A percentile compares a stretch with the other conserved stretches of the same genome.
Evolutionary conservation across 2,329 filamentous ascomycete species (phyloP).

Genomic region (Colletotrichum salicis): DNA sequence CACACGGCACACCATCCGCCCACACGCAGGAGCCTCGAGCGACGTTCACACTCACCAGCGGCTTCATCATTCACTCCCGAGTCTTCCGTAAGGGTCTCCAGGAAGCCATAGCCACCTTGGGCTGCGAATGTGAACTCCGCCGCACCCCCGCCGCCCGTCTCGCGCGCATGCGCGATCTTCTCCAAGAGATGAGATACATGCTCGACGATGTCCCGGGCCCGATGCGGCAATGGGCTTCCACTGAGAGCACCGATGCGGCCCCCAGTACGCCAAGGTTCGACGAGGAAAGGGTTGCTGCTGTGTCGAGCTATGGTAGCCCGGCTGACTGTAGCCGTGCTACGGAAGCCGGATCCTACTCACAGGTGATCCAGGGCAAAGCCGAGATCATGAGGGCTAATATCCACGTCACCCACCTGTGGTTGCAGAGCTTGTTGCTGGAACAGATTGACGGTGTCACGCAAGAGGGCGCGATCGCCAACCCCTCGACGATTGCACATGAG

Average conservation of each 20-base stretch:
- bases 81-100: constrained; percentile 40
- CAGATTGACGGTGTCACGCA: constrained; percentile 44
- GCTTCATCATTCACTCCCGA: constrained; percentile 43
- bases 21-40: neutral
- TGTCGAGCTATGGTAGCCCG: constrained; percentile 19
- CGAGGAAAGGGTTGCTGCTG: neutral
- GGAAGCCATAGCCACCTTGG: constrained; percentile 33
- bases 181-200: constrained; percentile 45
- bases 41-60: constrained; percentile 39
- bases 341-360: neutral
- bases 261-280: neutral
- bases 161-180: constrained; percentile 39
- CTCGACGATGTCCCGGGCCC: constrained; percentile 42
- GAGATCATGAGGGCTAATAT: constrained; percentile 47
- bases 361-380: constrained; percentile 32
- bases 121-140: constrained; percentile 26
- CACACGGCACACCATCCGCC: constrained; percentile 19
- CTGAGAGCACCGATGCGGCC: neutral
- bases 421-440: constrained; percentile 48
- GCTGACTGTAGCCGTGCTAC: neutral
- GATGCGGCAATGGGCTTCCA: constrained; percentile 39
- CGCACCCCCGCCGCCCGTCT: constrained; percentile 35
- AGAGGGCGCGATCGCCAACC: constrained; percentile 24
- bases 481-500: neutral
- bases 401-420: constrained; percentile 50